A percentile compares a stretch with the other conserved stretches of the same genome.
Conservation (phyloP, 1,284 basidiomycete genomes). For the Puccinia horiana region DNA sequence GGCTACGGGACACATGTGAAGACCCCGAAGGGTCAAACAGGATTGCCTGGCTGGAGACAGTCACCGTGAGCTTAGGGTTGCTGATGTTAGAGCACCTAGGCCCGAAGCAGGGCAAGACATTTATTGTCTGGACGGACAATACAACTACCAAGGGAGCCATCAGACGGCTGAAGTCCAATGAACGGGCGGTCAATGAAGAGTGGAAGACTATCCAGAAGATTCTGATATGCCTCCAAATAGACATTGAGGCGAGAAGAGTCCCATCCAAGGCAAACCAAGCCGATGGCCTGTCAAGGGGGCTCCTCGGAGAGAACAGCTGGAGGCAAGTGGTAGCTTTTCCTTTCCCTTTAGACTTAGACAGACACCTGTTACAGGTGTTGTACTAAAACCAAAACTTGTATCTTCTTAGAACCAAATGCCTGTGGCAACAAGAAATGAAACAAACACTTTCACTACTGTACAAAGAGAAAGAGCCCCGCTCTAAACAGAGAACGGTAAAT, state of each 20-base stretch:
- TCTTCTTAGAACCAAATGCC: no score
- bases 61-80: not conserved
- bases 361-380: not conserved
- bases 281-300: not conserved
- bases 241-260: no score
- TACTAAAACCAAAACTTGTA: no score
- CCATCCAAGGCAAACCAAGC: not conserved
- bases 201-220: not conserved
- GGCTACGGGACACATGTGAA: not conserved
- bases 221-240: not conserved
- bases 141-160: not conserved
- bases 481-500: no score
- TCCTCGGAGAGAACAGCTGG: not conserved
- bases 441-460: no score
- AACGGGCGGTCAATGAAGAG: not conserved
- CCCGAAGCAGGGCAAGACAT: not conserved
- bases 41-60: not conserved
- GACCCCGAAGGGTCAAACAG: not conserved
- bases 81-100: not conserved
- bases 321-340: not conserved
- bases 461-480: no score
- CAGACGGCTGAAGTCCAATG: not conserved
- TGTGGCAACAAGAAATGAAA: no score
- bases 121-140: no score
- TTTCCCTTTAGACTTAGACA: not conserved